Conservation (phyloP, 257 asterid genomes). For the Scutellaria galericulata region DNA sequence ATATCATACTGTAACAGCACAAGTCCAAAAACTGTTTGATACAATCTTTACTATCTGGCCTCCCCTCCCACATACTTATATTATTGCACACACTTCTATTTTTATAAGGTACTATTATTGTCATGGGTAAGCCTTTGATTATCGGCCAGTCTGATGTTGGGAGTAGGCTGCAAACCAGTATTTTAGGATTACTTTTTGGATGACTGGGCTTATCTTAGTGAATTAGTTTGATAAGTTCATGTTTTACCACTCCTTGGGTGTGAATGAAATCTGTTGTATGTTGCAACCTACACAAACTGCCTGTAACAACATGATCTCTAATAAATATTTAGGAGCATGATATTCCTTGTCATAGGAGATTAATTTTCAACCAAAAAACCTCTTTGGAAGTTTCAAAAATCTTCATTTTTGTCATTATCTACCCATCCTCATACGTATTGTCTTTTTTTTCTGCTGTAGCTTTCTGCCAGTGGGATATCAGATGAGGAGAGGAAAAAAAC, state of each 20-base stretch:
- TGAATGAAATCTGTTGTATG: constrained; percentile 1
- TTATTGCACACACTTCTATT: not conserved
- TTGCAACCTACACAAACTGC: not conserved
- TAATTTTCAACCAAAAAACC: not conserved
- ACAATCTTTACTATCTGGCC: too few relatives aligned
- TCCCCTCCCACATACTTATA: too few relatives aligned
- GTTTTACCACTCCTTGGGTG: not conserved
- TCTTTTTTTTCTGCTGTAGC: constrained; percentile 45
- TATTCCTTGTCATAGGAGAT: not conserved
- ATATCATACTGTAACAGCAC: not conserved
- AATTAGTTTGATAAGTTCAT: not conserved
- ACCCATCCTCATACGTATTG: not conserved
- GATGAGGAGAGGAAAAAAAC: constrained; percentile 77
- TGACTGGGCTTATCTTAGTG: not conserved
- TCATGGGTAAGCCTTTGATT: not conserved
- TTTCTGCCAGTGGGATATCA: constrained; percentile 60
- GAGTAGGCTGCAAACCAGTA: constrained; percentile 11
- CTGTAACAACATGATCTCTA: not conserved
- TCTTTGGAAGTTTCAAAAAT: not conserved
- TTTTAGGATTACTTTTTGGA: not conserved
- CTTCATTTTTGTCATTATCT: not conserved
- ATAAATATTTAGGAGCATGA: too few relatives aligned
- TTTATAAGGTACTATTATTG: not conserved
- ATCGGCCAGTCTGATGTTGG: not conserved
- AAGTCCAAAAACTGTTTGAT: too few relatives aligned